Conservation (phyloP, 2,329 filamentous ascomycete genomes). For the Pseudocercospora musae region DNA sequence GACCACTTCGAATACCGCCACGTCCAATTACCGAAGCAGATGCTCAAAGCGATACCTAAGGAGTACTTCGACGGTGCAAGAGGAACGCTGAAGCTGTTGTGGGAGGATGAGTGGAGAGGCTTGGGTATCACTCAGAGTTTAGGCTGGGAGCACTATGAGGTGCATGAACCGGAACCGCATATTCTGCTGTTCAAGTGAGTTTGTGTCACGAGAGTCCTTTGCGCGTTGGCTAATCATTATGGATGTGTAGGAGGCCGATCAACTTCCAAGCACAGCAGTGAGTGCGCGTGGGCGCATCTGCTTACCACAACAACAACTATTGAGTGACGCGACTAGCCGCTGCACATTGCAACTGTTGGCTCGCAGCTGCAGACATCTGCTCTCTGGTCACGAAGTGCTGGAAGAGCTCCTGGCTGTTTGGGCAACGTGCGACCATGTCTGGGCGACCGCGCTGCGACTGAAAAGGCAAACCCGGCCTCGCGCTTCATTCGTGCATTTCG, state of each 20-base stretch:
- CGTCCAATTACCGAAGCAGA: conserved; percentile 94
- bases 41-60: conserved; percentile 94
- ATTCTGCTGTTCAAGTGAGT: conserved; percentile 97
- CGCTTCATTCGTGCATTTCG: background rate
- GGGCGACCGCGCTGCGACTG: background rate
- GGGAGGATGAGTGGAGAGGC: conserved; percentile 98
- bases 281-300: background rate
- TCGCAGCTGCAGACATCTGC: background rate
- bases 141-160: conserved; percentile 99
- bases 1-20: conserved; percentile 94
- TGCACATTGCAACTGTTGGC: no score
- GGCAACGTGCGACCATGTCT: background rate
- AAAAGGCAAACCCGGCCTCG: background rate
- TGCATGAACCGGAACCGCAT: conserved; percentile 97
- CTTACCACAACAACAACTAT: no score
- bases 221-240: background rate
- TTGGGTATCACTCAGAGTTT: conserved; percentile 98
- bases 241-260: background rate
- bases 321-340: no score
- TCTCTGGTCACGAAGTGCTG: background rate
- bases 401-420: background rate
- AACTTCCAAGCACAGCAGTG: background rate
- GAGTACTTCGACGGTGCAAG: conserved; percentile 88
- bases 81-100: conserved; percentile 90
- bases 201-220: background rate